Base-by-base conservation (phyloP, 139 green algal species). In the Trebouxia sp. region DNA sequence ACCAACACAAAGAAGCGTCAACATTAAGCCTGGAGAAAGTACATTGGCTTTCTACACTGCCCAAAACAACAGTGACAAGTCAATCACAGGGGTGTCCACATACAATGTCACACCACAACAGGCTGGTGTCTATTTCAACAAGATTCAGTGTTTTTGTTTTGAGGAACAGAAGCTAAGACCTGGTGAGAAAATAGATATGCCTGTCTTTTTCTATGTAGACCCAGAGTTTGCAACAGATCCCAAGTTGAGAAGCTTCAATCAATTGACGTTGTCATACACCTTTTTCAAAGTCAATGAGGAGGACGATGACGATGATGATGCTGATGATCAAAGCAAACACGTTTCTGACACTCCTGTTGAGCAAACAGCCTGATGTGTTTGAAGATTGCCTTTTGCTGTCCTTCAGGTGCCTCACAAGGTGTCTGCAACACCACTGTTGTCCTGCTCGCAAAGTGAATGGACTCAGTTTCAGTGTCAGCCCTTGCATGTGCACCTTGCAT, bases 201-300 rank as follows among this genome's bases (percentile, higher is more conserved):
- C 97, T 17, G 95, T 99, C 6, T 98, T 99, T 82, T 99, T 99
- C 85, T 99, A 99, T 89, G 82, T 99, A 6, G 97, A 99, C 81
- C 94, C 93, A 10, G 97, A 99, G 80, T 93, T 98, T 85, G 96
- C 92, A 0, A 93, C 85, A 0, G 97, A 99, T 76, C 85, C 88
- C 22, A 90, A 93, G 82, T 87, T 99, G 92, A 88, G 87, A 20
- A 85, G 84, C 80, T 83, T 99, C 6, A 83, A 94, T 75, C 86
- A 93, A 80, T 87, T 99, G 58, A 98, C 95, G 0, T 87, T 99
- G 7, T 96, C 91, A 14, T 99, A 99, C 89, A 97, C 93, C 0
- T 99, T 99, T 79, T 98, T 97, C 85, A 91, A 91, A 56, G 92
- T 94, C 14, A 77, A 70, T 15, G 89, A 92, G 62, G 88, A 83